phyloP scores from a whole-genome alignment of 805 yeast genomes.

The Ogataea nonfermentans region DNA sequence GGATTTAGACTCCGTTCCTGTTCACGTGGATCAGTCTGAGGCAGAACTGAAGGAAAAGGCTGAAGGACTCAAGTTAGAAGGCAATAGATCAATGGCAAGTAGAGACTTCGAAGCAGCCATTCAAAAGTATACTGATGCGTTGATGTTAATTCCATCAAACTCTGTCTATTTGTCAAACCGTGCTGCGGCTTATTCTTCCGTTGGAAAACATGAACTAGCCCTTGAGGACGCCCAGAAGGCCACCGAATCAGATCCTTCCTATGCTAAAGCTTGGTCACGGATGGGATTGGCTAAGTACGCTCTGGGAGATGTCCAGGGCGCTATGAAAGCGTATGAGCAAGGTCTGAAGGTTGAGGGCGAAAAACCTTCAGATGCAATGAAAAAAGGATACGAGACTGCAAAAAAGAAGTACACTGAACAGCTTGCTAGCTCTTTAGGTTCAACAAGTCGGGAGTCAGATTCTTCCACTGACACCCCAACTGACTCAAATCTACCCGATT shows the following conservation, averaged over 20 bases:
- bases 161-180: constrained; percentile 89
- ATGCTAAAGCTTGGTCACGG: constrained; percentile 92
- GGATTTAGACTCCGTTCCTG: constrained; percentile 33
- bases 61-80: constrained; percentile 80
- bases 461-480: constrained; percentile 26
- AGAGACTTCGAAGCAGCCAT: constrained; percentile 72
- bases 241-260: constrained; percentile 69
- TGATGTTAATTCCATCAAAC: constrained; percentile 63
- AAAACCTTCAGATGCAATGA: constrained; percentile 82
- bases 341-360: constrained; percentile 90
- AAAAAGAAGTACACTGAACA: constrained; percentile 83
- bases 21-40: constrained; percentile 44
- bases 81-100: constrained; percentile 84
- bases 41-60: constrained; percentile 67
- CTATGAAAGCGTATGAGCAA: constrained; percentile 84
- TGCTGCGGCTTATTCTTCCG: constrained; percentile 92
- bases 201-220: constrained; percentile 72
- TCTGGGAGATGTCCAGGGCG: constrained; percentile 86
- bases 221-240: constrained; percentile 82
- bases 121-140: constrained; percentile 76
- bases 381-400: constrained; percentile 90
- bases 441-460: constrained; percentile 22
- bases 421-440: constrained; percentile 42
- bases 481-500: constrained; percentile 56
- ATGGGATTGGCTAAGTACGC: constrained; percentile 93